phyloP scores from a whole-genome alignment of 164 flowering plant genomes.

The Nymphaea thermarum region DNA sequence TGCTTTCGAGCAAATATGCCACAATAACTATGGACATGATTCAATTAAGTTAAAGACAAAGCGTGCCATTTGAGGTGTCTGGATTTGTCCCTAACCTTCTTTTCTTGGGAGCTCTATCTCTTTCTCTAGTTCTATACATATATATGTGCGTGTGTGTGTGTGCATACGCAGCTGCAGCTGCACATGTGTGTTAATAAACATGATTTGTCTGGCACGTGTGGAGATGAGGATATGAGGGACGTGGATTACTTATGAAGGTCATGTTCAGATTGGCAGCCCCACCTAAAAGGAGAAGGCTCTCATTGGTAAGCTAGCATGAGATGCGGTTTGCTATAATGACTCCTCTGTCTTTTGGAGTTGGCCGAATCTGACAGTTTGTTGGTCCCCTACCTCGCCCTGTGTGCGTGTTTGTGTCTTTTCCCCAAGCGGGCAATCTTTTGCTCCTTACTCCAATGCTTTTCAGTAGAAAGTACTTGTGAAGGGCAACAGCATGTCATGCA shows the following conservation, averaged over 20 bases:
- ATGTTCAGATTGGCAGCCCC: neutral
- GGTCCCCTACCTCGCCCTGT: neutral
- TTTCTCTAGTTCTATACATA: no score
- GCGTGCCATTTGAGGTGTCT: no score
- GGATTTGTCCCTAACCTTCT: no score
- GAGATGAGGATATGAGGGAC: neutral
- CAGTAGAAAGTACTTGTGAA: neutral
- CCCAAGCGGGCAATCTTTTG: neutral
- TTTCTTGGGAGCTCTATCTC: no score
- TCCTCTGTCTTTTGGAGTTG: neutral
- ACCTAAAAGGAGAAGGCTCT: neutral
- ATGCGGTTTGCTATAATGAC: neutral
- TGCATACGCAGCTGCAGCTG: no score
- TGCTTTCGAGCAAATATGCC: no score
- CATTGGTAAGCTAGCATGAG: neutral
- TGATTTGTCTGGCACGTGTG: no score
- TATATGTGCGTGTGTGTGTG: no score
- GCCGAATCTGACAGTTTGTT: neutral
- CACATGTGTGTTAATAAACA: no score
- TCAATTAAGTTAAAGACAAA: no score
- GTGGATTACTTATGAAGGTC: neutral
- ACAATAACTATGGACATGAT: no score
- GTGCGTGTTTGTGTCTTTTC: neutral
- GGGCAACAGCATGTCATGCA: neutral
- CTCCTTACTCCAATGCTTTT: neutral